Percentiles rank a stretch among this genome's conserved stretches.
Evolutionary conservation across 2,329 filamentous ascomycete genomes (phyloP).

Genomic region (Penicillium sp.): DNA sequence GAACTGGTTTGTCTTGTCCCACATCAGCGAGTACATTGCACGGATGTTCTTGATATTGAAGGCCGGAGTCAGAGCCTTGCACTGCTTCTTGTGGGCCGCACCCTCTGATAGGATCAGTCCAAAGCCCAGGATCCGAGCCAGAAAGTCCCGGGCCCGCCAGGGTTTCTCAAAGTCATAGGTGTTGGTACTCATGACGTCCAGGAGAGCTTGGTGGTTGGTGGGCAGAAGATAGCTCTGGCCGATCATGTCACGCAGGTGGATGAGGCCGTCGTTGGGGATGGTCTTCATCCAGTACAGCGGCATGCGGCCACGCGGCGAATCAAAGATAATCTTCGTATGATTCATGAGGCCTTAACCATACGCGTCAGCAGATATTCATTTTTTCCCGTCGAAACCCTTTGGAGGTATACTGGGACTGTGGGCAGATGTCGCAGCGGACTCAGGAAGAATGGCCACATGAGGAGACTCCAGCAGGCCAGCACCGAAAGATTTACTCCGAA

Average conservation of each 20-base stretch:
- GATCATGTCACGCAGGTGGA: slow-evolving; percentile 52
- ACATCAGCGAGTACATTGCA: slow-evolving; percentile 37
- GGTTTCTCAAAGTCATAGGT: slow-evolving; percentile 57
- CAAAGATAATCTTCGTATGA: slow-evolving; percentile 31
- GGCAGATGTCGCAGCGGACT: slow-evolving; percentile 53
- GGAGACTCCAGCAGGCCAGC: slow-evolving; percentile 35
- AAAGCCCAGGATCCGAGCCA: slow-evolving; percentile 51
- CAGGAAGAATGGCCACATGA: slow-evolving; percentile 52
- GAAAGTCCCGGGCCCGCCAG: slow-evolving; percentile 41
- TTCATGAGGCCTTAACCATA: slow-evolving; percentile 25
- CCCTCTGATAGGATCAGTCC: slow-evolving; percentile 53
- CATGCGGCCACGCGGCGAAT: slow-evolving; percentile 32
- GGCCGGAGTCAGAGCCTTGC: slow-evolving; percentile 37
- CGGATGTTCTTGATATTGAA: slow-evolving; percentile 41
- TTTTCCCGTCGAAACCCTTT: neutral
- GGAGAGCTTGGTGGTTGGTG: slow-evolving; percentile 42
- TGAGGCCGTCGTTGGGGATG: slow-evolving; percentile 55
- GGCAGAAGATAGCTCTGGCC: slow-evolving; percentile 36
- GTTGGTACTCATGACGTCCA: slow-evolving; percentile 53
- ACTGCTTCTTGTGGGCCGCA: slow-evolving; percentile 50
- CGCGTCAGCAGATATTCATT: slow-evolving; percentile 1
- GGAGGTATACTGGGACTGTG: slow-evolving; percentile 29
- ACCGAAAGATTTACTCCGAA: slow-evolving; percentile 27
- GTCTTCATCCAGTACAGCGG: slow-evolving; percentile 49
- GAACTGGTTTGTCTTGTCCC: slow-evolving; percentile 37